Evolutionary conservation across 768 basidiomycete species (phyloP).

Genomic region (Galerina marginata): DNA sequence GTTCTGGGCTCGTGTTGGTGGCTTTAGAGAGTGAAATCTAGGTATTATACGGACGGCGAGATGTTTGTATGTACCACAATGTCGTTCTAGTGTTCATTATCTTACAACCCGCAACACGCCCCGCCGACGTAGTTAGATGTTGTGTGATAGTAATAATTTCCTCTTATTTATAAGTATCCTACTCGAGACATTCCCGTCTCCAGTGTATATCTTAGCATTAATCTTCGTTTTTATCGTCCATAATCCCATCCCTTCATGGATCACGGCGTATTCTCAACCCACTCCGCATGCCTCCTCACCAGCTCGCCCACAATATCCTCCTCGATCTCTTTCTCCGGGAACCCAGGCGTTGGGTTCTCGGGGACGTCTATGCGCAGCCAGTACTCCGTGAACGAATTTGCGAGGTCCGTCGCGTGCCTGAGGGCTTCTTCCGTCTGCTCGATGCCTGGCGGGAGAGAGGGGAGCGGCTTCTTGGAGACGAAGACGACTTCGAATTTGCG

Average conservation of each 20-base stretch:
- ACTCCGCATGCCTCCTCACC: slow-evolving; percentile 71
- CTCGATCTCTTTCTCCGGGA: slow-evolving; percentile 81
- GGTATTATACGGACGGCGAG: no score
- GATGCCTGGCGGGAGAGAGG: slow-evolving; percentile 22
- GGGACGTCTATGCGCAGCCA: slow-evolving; percentile 68
- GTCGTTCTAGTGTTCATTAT: no score
- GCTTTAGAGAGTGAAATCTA: slow-evolving; percentile 31
- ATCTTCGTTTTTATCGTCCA: not conserved
- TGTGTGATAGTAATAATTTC: no score
- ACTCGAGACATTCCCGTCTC: no score
- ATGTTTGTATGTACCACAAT: no score
- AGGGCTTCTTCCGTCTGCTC: slow-evolving; percentile 12
- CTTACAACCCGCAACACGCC: no score
- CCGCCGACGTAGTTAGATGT: no score
- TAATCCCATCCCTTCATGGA: not conserved
- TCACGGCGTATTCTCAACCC: slow-evolving; percentile 50
- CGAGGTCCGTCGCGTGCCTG: slow-evolving; percentile 4
- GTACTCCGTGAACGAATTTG: slow-evolving; percentile 50
- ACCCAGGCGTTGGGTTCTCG: slow-evolving; percentile 37
- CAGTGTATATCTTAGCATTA: no score
- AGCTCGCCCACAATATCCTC: slow-evolving; percentile 86
- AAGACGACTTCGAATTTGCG: slow-evolving; percentile 94
- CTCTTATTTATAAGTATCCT: no score
- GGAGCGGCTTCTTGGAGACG: slow-evolving; percentile 59
- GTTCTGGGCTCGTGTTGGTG: slow-evolving; percentile 86